Evolutionary conservation across 179 eudicot genomes (phyloP), one percentile per base, ranked within the genome.

Genomic region (Dionaea muscipula): DNA sequence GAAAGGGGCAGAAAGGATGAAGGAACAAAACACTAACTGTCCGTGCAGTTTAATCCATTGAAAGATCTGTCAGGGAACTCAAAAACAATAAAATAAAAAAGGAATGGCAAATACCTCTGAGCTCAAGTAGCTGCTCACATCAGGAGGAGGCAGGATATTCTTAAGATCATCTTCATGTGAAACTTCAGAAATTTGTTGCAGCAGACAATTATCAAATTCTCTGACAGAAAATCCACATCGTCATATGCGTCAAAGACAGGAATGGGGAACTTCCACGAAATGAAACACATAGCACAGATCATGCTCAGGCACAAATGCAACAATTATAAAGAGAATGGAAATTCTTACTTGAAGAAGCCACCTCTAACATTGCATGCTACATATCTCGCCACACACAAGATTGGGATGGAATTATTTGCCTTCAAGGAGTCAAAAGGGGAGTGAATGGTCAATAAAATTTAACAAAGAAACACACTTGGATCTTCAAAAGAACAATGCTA

Each of bases 361-460:
- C 96, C 95, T 71, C 99, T 79, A 39, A 93, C 96, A 70, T 88
- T 85, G 81, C 99, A 93, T 18, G 96, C 96, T 58, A 93, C 95
- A 68, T 88, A 88, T 73, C 99, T 77, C 43, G 95, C 99, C 63
- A 88, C 93, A 67, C 95, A 85, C 47, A 93, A 78, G 55, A 93
- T 85, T 47, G 99, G 96, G 57, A 85, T 78, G 24, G 85, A 70
- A 75, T 80, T 82, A 64, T 75, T 88, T 64, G 82, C 94, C 99
- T 93, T 61, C 68, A 75, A 67, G 39, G 55, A 27, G 36, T 14
- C n/a, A 17, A 27, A 5, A 17, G 41, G 36, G 52, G 2, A 24
- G 31, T 25, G 8, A 5, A 25, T 24, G 9, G 53, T 49, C 2
- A 49, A 19, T 43, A 43, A 49, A 25, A 14, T 12, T 3, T 7